A percentile compares a stretch with the other conserved stretches of the same genome.
Evolutionary conservation across 208 protist genomes (phyloP).

Genomic region (Willaertia magna): DNA sequence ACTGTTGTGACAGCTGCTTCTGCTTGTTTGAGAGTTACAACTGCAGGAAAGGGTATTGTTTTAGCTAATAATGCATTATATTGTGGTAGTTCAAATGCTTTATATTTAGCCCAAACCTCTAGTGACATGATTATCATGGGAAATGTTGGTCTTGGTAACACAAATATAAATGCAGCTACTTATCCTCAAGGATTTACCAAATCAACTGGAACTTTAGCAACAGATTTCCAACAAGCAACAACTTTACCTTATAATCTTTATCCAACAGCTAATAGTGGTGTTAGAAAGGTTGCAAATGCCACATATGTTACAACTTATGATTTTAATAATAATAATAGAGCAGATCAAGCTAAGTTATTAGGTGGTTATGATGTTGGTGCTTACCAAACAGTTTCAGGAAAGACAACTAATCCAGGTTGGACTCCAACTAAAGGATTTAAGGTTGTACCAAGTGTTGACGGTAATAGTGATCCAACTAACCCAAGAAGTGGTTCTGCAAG

Average conservation of each 20-base stretch:
- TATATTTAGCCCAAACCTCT: not conserved
- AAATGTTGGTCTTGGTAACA: not conserved
- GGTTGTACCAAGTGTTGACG: too few relatives aligned
- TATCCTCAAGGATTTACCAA: too few relatives aligned
- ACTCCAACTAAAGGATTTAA: not conserved
- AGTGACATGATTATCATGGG: not conserved
- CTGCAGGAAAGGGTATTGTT: not conserved
- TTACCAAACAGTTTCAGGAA: not conserved
- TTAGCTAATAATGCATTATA: not conserved
- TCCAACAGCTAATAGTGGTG: not conserved
- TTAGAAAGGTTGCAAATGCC: not conserved
- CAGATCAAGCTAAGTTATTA: too few relatives aligned
- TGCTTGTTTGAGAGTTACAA: not conserved
- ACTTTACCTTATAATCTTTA: not conserved
- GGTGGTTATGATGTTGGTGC: not conserved
- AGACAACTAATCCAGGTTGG: not conserved
- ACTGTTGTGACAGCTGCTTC: not conserved
- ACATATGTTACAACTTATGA: not conserved
- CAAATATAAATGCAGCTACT: not conserved
- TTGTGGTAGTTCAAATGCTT: not conserved
- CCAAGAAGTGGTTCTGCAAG: too few relatives aligned
- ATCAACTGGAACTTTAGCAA: not conserved
- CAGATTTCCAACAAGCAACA: not conserved
- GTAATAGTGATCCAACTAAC: too few relatives aligned
- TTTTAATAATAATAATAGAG: not conserved